These are phyloP conservation scores for Globisporangium heterothallicum DNA, from an alignment of 352 stramenopile species.

Conservation along the genomic window DNA sequence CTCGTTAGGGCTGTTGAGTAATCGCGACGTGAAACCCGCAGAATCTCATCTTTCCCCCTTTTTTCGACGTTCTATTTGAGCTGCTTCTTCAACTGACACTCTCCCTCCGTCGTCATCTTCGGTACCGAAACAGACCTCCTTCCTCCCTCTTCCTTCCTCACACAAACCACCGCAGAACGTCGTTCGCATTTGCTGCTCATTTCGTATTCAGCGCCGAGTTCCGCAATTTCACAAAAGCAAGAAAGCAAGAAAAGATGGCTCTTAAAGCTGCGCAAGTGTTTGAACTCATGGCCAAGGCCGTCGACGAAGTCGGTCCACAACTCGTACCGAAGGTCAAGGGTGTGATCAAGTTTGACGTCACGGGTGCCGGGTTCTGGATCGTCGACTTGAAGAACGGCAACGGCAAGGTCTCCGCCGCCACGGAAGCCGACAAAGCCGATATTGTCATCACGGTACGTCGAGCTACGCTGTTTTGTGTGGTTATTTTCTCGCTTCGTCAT, in stretches of 20 bases:
- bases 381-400: conserved; percentile 76
- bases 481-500: too few species aligned
- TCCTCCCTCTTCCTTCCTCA: too few species aligned
- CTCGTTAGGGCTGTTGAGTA: conserved; percentile 1
- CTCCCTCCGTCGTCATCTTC: neutral
- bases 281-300: conserved; percentile 56
- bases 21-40: conserved; percentile 4
- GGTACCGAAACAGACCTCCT: too few species aligned
- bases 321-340: conserved; percentile 76
- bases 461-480: too few species aligned
- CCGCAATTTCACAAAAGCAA: neutral
- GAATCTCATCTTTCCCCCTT: neutral
- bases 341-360: conserved; percentile 78
- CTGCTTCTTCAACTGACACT: neutral
- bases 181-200: neutral
- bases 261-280: conserved; percentile 57
- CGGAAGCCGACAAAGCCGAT: conserved; percentile 55
- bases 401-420: conserved; percentile 48
- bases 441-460: conserved; percentile 56
- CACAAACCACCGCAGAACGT: neutral
- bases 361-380: conserved; percentile 56
- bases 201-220: neutral
- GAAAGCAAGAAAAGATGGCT: conserved; percentile 18
- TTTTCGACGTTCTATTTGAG: neutral
- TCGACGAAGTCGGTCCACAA: conserved; percentile 61